phyloP scores from a whole-genome alignment of 768 basidiomycete species.

The Gelatoporia subvermispora region DNA sequence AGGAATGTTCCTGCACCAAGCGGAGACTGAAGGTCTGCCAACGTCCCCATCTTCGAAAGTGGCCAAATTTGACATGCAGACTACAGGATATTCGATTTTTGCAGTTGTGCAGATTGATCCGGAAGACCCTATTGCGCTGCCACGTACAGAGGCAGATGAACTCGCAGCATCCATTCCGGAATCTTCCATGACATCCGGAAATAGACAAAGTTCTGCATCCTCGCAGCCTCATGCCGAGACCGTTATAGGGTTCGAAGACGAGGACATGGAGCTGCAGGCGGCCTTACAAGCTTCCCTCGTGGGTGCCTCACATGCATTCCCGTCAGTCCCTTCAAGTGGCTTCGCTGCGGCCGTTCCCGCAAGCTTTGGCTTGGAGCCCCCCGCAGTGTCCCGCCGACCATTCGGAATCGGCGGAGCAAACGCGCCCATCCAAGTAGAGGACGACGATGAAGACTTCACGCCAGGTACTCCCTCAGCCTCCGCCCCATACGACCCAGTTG shows the following conservation, averaged over 20 bases:
- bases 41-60: background rate
- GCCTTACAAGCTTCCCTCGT: constrained; percentile 79
- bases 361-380: background rate
- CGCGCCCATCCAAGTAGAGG: constrained; percentile 13
- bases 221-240: background rate
- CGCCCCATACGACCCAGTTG: constrained; percentile 46
- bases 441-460: constrained; percentile 13
- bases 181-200: constrained; percentile 20
- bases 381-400: background rate
- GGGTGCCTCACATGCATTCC: constrained; percentile 10
- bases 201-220: background rate
- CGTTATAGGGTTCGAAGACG: constrained; percentile 59
- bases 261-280: constrained; percentile 84
- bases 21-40: constrained; percentile 73
- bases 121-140: constrained; percentile 45
- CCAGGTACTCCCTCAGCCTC: constrained; percentile 4
- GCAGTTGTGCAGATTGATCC: constrained; percentile 64
- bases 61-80: background rate
- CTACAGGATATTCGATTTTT: constrained; percentile 77
- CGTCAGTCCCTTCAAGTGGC: background rate
- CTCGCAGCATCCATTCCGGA: constrained; percentile 62
- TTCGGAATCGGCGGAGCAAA: background rate
- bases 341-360: background rate
- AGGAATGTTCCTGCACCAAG: constrained; percentile 81
- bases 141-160: constrained; percentile 67